These are phyloP conservation scores for Rachicladosporium sp. DNA, from an alignment of 2,329 filamentous ascomycete genomes.

Conservation along the genomic window DNA sequence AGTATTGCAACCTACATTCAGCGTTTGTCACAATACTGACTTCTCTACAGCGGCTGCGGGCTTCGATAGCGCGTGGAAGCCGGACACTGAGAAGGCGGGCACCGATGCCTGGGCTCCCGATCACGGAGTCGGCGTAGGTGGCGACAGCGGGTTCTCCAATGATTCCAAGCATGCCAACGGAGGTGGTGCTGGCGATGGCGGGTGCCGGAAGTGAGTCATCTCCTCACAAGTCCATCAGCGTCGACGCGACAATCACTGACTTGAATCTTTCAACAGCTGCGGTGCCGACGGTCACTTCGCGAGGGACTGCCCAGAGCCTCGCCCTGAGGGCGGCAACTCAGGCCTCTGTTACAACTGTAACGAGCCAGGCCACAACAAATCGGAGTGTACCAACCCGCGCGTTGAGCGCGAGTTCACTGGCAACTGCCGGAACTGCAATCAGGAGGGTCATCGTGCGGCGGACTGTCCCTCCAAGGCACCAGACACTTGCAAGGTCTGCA, in stretches of 20 bases:
- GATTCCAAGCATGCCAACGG: slow-evolving; percentile 19
- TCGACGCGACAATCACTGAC: no score
- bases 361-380: slow-evolving; percentile 48
- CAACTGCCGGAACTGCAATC: slow-evolving; percentile 46
- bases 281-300: slow-evolving; percentile 32
- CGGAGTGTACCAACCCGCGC: slow-evolving; percentile 47
- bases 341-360: slow-evolving; percentile 50
- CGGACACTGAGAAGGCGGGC: slow-evolving; percentile 8
- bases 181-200: slow-evolving; percentile 16
- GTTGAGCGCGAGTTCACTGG: slow-evolving; percentile 42
- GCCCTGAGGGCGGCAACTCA: slow-evolving; percentile 16
- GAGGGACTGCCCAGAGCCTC: slow-evolving; percentile 37
- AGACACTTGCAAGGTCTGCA: slow-evolving; percentile 48
- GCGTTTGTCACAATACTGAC: neutral
- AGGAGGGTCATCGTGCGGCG: slow-evolving; percentile 43
- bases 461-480: slow-evolving; percentile 52
- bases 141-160: slow-evolving; percentile 13
- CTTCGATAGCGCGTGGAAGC: slow-evolving; percentile 12
- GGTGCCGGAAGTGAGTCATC: slow-evolving; percentile 30
- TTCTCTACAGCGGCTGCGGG: neutral
- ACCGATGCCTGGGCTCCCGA: slow-evolving; percentile 8
- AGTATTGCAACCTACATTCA: slow-evolving; percentile 4
- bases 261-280: no score
- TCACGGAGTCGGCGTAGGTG: neutral
- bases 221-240: no score